A percentile compares a stretch with the other conserved stretches of the same genome.
These are phyloP conservation scores for Nyssa sinensis DNA, from an alignment of 148 eudicot genomes.

Conservation along the genomic window DNA sequence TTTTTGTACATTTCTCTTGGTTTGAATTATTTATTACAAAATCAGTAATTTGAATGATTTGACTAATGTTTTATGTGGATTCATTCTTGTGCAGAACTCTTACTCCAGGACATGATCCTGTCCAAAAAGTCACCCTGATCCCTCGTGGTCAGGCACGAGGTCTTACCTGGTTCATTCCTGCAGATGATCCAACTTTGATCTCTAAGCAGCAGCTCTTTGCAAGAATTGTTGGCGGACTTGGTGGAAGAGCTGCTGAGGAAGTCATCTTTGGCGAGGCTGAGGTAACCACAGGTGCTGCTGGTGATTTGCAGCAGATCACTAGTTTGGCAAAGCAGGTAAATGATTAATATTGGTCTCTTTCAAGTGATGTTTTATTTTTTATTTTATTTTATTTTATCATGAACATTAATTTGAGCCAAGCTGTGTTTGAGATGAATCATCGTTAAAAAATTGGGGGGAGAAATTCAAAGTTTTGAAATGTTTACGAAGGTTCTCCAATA, in stretches of 20 bases:
- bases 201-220: slow-evolving; percentile 96
- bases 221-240: slow-evolving; percentile 97
- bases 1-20: not conserved
- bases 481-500: no score
- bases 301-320: slow-evolving; percentile 97
- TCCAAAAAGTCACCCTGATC: slow-evolving; percentile 91
- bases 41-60: not conserved
- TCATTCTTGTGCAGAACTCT: slow-evolving; percentile 62
- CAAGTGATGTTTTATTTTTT: not conserved
- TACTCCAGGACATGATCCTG: slow-evolving; percentile 98
- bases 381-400: no score
- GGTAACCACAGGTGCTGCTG: slow-evolving; percentile 97
- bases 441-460: not conserved
- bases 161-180: slow-evolving; percentile 96
- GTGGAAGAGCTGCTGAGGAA: slow-evolving; percentile 99
- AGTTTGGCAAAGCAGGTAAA: slow-evolving; percentile 94
- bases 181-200: slow-evolving; percentile 95
- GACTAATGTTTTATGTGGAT: not conserved
- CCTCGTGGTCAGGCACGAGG: slow-evolving; percentile 99
- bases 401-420: not conserved
- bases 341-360: not conserved
- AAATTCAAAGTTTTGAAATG: no score
- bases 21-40: not conserved
- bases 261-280: slow-evolving; percentile 93
- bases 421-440: not conserved